These are phyloP conservation scores for Fusarium siculi DNA, from an alignment of 2,329 filamentous ascomycete species.

Conservation along the genomic window DNA sequence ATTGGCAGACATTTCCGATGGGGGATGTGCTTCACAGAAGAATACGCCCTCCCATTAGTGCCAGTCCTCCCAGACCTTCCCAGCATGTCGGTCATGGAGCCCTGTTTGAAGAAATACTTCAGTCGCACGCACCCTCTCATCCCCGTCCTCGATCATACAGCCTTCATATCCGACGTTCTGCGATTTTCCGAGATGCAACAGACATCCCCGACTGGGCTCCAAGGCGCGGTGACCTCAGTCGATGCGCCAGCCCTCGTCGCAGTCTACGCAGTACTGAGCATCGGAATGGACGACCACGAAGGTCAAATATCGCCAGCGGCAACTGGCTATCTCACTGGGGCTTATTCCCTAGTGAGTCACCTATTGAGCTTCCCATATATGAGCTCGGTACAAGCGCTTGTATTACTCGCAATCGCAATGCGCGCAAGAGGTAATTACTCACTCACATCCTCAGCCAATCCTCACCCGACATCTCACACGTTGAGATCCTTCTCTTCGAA, in stretches of 20 bases:
- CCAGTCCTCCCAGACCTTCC: conserved; percentile 29
- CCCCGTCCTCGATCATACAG: conserved; percentile 27
- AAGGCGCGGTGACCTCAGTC: conserved; percentile 12
- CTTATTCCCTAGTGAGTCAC: conserved; percentile 32
- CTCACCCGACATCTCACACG: background rate
- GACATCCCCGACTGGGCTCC: conserved; percentile 11
- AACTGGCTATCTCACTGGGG: conserved; percentile 24
- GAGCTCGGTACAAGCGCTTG: conserved; percentile 32
- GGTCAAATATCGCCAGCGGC: conserved; percentile 17
- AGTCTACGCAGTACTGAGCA: conserved; percentile 29
- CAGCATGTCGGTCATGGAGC: conserved; percentile 30
- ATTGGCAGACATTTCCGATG: conserved; percentile 36
- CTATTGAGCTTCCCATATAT: conserved; percentile 33
- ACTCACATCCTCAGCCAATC: background rate
- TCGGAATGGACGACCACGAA: conserved; percentile 32
- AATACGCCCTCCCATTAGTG: conserved; percentile 25
- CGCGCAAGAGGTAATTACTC: conserved; percentile 30
- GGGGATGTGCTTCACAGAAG: conserved; percentile 38
- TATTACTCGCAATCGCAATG: conserved; percentile 29
- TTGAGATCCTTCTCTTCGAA: background rate
- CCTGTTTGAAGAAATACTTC: conserved; percentile 33
- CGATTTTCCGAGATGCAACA: conserved; percentile 34
- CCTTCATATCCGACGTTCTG: conserved; percentile 27
- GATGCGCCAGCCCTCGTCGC: conserved; percentile 26
- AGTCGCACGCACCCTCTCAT: conserved; percentile 35